phyloP scores from a whole-genome alignment of 768 basidiomycete species.

The Trametopsis cervina region DNA sequence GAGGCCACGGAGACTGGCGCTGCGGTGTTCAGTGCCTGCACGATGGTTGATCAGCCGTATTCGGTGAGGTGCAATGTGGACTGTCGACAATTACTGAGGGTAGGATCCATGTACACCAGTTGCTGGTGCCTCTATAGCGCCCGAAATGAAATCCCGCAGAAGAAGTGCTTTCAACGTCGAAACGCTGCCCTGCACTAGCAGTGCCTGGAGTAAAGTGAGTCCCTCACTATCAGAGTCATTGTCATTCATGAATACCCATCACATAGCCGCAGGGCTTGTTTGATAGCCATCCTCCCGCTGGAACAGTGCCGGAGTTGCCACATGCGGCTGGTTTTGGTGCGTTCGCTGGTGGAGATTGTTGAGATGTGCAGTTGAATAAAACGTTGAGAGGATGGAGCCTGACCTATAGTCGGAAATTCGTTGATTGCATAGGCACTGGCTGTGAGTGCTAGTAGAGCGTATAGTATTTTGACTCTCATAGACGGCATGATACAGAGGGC shows the following conservation, averaged over 20 bases:
- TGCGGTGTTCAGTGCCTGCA: slow-evolving; percentile 1
- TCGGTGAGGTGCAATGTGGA: not conserved
- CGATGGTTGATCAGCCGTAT: not conserved
- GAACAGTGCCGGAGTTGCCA: not conserved
- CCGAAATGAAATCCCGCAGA: slow-evolving; percentile 3
- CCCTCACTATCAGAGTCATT: not conserved
- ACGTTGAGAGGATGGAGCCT: not conserved
- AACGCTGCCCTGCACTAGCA: slow-evolving; percentile 1
- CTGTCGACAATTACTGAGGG: not conserved
- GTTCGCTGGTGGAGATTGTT: not conserved
- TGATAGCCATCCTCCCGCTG: slow-evolving; percentile 3
- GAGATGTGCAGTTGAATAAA: not conserved
- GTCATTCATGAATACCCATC: not conserved
- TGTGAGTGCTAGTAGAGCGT: not conserved
- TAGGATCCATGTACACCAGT: slow-evolving; percentile 3
- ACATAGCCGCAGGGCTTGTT: slow-evolving; percentile 6
- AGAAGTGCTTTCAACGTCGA: slow-evolving; percentile 4
- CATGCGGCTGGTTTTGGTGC: slow-evolving; percentile 1
- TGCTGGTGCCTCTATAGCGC: slow-evolving; percentile 3
- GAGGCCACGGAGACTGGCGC: not conserved
- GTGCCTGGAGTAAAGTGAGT: not conserved
- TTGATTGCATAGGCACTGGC: not conserved
- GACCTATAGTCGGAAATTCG: slow-evolving; percentile 2
- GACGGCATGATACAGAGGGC: too few relatives aligned
- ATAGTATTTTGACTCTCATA: not conserved